Evolutionary conservation across 441 rosid genomes (phyloP).

Genomic region (Populus tomentosa): DNA sequence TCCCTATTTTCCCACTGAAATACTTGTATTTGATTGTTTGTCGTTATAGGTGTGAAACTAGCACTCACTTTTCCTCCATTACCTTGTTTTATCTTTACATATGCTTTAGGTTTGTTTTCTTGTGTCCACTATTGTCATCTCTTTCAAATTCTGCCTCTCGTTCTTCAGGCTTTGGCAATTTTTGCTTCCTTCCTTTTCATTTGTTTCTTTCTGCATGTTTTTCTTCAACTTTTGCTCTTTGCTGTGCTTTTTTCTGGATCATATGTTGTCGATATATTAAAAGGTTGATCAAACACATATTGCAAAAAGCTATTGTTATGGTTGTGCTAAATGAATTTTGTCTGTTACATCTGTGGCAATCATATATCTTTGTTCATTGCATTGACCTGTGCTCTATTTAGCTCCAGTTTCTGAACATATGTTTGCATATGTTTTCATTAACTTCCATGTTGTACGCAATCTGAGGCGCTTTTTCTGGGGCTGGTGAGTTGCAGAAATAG

Average conservation of each 20-base stretch:
- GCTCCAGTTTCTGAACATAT: neutral
- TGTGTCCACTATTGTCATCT: neutral
- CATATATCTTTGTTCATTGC: neutral
- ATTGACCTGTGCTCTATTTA: neutral
- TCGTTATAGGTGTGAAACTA: neutral
- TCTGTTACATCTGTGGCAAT: neutral
- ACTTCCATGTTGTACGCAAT: constrained; percentile 11
- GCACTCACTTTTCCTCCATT: neutral
- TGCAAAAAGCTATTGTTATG: neutral
- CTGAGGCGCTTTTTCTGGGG: constrained; percentile 19
- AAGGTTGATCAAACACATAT: neutral
- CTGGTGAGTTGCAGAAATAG: constrained; percentile 50
- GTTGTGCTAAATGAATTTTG: neutral
- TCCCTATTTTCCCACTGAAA: neutral
- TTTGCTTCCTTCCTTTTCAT: neutral
- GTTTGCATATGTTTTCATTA: neutral
- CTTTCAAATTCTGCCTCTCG: neutral
- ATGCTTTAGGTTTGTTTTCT: neutral
- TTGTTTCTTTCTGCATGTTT: neutral
- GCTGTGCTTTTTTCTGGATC: neutral
- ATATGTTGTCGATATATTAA: too few species aligned
- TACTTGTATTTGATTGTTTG: neutral
- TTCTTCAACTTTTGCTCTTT: neutral
- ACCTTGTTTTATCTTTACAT: neutral
- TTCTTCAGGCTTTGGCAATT: neutral